Conservation (phyloP, 345 rosid species). For the Physaria fendleri region DNA sequence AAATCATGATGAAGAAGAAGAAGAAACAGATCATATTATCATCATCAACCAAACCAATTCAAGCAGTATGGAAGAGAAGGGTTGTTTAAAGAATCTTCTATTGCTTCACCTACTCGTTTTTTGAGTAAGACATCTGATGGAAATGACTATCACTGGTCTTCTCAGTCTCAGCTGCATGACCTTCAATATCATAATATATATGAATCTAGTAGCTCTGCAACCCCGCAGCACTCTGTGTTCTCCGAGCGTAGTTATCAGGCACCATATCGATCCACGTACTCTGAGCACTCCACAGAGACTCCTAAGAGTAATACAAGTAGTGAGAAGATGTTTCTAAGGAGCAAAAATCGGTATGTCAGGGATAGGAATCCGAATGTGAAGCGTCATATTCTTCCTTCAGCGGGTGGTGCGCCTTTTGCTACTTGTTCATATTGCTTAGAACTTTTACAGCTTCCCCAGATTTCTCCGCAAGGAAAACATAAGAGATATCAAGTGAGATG, state of each 20-base stretch:
- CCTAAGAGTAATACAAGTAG: constrained; percentile 38
- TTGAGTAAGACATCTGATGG: constrained; percentile 39
- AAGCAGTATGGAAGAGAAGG: constrained; percentile 15
- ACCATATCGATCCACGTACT: constrained; percentile 31
- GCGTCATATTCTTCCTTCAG: constrained; percentile 58
- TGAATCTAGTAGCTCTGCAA: constrained; percentile 41
- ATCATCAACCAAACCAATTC: constrained; percentile 27
- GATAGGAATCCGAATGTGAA: constrained; percentile 39
- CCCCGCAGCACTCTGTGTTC: constrained; percentile 35
- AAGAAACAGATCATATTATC: constrained; percentile 29
- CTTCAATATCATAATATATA: constrained; percentile 25
- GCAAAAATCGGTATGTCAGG: constrained; percentile 28
- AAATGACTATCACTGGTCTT: constrained; percentile 29
- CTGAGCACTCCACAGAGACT: constrained; percentile 7
- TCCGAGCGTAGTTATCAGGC: constrained; percentile 22
- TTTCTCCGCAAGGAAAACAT: constrained; percentile 45
- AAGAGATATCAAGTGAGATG: constrained; percentile 62
- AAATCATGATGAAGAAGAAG: constrained; percentile 29
- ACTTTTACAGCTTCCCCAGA: constrained; percentile 63
- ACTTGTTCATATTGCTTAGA: constrained; percentile 54
- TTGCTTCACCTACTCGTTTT: constrained; percentile 29
- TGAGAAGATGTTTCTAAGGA: constrained; percentile 34
- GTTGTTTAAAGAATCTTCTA: constrained; percentile 23
- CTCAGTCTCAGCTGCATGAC: constrained; percentile 32
- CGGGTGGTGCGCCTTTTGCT: constrained; percentile 76